phyloP scores from a whole-genome alignment of 2,329 filamentous ascomycete species.

The Apiospora sp. region DNA sequence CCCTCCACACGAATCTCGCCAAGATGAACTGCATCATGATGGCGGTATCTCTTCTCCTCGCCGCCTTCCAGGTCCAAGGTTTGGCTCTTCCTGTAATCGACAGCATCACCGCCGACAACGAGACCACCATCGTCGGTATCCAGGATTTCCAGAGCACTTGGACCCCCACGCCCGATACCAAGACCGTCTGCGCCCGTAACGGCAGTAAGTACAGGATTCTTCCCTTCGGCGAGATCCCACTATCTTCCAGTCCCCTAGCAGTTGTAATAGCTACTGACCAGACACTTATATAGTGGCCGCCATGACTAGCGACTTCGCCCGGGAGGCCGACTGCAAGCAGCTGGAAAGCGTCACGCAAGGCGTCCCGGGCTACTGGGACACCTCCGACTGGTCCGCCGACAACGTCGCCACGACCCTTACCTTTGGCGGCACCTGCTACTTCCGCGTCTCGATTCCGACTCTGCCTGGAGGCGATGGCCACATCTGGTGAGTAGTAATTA shows the following conservation, averaged over 20 bases:
- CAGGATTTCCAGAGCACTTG: background rate
- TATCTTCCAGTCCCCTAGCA: too few species aligned
- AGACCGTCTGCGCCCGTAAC: background rate
- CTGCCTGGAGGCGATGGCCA: background rate
- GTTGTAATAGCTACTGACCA: background rate
- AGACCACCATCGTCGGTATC: background rate
- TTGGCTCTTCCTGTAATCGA: background rate
- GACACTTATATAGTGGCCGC: background rate
- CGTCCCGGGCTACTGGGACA: background rate
- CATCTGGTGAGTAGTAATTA: background rate
- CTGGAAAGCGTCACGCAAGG: background rate
- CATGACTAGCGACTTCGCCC: background rate
- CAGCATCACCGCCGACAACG: background rate
- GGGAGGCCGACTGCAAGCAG: slow-evolving; percentile 6
- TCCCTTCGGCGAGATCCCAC: too few species aligned
- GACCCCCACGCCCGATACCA: background rate
- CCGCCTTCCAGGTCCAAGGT: background rate
- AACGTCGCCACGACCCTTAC: background rate
- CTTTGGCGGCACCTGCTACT: background rate
- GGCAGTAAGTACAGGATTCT: background rate
- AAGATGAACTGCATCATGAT: background rate
- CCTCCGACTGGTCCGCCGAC: background rate
- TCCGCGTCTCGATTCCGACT: background rate
- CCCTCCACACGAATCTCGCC: background rate
- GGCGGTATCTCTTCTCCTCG: background rate